Evolutionary conservation across 345 rosid genomes (phyloP), one percentile per base, ranked within the genome.

Genomic region (Eucalyptus erythrocorys): DNA sequence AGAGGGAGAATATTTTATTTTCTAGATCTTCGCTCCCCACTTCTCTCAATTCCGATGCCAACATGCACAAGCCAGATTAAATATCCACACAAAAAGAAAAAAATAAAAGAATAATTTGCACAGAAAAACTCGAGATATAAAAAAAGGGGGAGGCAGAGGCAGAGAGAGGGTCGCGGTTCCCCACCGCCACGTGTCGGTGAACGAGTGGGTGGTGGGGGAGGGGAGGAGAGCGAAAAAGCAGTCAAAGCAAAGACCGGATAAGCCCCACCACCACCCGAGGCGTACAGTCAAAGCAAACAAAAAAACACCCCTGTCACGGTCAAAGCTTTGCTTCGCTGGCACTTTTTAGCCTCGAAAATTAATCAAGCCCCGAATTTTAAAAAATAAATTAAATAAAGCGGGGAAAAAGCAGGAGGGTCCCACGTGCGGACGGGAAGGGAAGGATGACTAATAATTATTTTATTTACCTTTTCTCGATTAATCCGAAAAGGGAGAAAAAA

Each of bases 181-280:
- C 26, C n/a, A 10, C 30, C 5, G 34, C 53, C 89, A 88, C 89
- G 89, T 57, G 89, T 48, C 87, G 53, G 15, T 19, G 12, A 26
- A 6, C 37, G 71, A 45, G 32, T 88, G 89, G 89, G 59, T 13
- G 61, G 50, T 27, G 32, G 32, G 66, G 68, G 68, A 13, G 32
- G 15, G 64, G 82, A 85, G 40, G 68, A 11, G 48, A 15, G 85
- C 24, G 26, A 40, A 61, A 85, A 68, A 47, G 87, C 87, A 27
- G 90, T 88, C 90, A 88, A 88, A 88, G 87, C 87, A 82, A 88
- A 82, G 89, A 88, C 87, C 89, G 89, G 87, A 88, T 88, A 88
- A 88, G 79, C 86, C 89, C 89, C 89, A 81, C 79, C 87, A 85
- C 88, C 85, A 85, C 71, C 90, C 87, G 88, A 89, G 51, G 88